Base-by-base conservation (phyloP, 306 rosid species). In the Cicer chorassanicum region DNA sequence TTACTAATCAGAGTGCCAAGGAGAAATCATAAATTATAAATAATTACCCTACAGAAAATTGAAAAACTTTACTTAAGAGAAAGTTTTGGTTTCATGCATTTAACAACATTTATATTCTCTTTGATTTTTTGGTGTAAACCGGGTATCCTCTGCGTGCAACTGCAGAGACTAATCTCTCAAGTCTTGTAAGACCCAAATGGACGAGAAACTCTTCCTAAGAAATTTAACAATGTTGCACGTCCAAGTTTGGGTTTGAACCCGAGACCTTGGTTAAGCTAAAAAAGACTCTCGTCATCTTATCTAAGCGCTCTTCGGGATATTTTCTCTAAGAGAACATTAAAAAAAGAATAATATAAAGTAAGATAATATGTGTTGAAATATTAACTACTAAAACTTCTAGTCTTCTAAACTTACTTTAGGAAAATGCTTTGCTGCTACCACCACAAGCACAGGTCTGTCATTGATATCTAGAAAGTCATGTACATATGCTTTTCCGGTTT, bases 401-500 rank as follows among this genome's bases (percentile, higher is more conserved):
- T 72, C 90, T 90, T 72, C 49, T 43, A 67, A 5, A 81, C 97
- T 88, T 90, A 94, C 96, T 6, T 49, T 54, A 21, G 93, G 88
- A 65, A 94, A 19, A 85, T 94, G 98, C 86, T 89, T 94, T 68
- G 99, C 84, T 44, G 87, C 88, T 46, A 81, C 89, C 57, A 92
- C 96, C 15, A 92, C 43, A 77, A 94, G 96, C 82, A 92, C 96
- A 2, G 99, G 99, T 56, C 93, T 88, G 59, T 41, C 78, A 60
- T 89, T 74, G 73, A 87, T 80, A 85, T 94, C 99, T 14, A 90
- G 87, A 82, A 78, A 87, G 62, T 90, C 92, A 14, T 94, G 96
- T 42, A 92, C 89, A 49, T 55, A 92, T 8, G 87, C 91, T 73
- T 94, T 94, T 73, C 99, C 98, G 71, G 91, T 92, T 85, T 84